Conservation (phyloP, 1,284 basidiomycete genomes). For the Nidula niveotomentosa region DNA sequence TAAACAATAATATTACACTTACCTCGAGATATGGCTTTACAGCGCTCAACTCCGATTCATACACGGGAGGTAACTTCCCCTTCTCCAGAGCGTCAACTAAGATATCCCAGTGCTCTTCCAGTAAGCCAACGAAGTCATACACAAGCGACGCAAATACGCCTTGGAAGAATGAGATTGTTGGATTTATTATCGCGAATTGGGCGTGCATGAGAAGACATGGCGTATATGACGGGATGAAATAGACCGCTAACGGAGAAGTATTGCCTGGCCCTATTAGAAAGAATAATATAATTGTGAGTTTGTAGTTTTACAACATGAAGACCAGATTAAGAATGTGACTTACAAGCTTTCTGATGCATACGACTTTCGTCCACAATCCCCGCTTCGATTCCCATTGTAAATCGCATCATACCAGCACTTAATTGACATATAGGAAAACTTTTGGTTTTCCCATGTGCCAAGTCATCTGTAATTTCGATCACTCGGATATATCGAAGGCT, state of each 20-base stretch:
- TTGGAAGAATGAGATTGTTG: slow-evolving; percentile 7
- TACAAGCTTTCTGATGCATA: no score
- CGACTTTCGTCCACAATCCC: no score
- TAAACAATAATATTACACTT: no score
- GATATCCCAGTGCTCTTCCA: slow-evolving; percentile 11
- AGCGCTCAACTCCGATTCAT: slow-evolving; percentile 2
- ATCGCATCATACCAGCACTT: not conserved
- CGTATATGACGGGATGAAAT: slow-evolving; percentile 8
- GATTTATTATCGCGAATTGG: slow-evolving; percentile 9
- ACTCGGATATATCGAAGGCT: slow-evolving; percentile 5
- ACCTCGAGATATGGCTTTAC: no score
- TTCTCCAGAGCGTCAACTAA: slow-evolving; percentile 9
- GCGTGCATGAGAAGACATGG: slow-evolving; percentile 9
- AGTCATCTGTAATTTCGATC: not conserved
- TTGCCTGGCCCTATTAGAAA: not conserved
- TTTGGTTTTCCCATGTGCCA: not conserved
- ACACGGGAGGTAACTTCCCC: slow-evolving; percentile 7
- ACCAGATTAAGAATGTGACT: no score
- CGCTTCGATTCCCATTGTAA: no score
- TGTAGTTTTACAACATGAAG: not conserved
- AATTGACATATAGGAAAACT: not conserved
- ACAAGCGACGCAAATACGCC: slow-evolving; percentile 8
- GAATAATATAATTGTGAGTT: no score
- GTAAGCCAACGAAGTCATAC: slow-evolving; percentile 8
- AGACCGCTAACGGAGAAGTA: slow-evolving; percentile 5